These are phyloP conservation scores for Mycena venus DNA, from an alignment of 768 basidiomycete genomes.

Conservation along the genomic window DNA sequence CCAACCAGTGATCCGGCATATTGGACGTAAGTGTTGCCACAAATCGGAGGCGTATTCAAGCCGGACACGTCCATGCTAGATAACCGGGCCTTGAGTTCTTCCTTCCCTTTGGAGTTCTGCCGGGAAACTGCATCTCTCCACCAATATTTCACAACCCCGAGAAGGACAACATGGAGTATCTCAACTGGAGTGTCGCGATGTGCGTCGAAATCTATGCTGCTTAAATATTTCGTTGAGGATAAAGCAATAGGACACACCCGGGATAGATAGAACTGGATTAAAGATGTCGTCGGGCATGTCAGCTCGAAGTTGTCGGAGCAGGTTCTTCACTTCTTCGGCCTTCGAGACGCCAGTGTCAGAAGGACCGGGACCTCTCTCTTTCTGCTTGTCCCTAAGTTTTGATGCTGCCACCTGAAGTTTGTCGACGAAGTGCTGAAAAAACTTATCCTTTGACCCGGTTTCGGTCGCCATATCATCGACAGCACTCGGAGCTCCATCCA, in stretches of 20 bases:
- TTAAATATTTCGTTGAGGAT: not conserved
- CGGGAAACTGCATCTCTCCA: conserved; percentile 29
- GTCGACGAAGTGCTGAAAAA: conserved; percentile 2
- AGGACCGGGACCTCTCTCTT: not conserved
- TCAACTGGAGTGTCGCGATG: conserved; percentile 40
- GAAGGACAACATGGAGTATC: conserved; percentile 39
- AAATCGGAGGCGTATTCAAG: conserved; percentile 13
- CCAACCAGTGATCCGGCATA: conserved; percentile 37
- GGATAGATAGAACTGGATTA: not conserved
- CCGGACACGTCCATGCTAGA: conserved; percentile 13
- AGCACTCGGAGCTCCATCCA: conserved; percentile 5
- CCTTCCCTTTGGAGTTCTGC: conserved; percentile 8
- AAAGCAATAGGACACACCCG: not conserved
- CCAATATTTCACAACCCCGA: conserved; percentile 43
- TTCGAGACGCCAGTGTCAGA: not conserved
- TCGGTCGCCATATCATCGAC: conserved; percentile 11
- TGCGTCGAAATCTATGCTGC: conserved; percentile 34
- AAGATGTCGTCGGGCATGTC: conserved; percentile 4
- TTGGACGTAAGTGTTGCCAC: conserved; percentile 34
- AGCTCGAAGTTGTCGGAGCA: not conserved
- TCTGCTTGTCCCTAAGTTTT: conserved; percentile 8
- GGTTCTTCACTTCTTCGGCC: not conserved
- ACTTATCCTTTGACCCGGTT: conserved; percentile 11
- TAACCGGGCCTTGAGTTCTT: conserved; percentile 8
- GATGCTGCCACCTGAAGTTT: conserved; percentile 8